These are phyloP conservation scores for Fusarium cyanostomum DNA, from an alignment of 2,329 filamentous ascomycete genomes.

Conservation along the genomic window DNA sequence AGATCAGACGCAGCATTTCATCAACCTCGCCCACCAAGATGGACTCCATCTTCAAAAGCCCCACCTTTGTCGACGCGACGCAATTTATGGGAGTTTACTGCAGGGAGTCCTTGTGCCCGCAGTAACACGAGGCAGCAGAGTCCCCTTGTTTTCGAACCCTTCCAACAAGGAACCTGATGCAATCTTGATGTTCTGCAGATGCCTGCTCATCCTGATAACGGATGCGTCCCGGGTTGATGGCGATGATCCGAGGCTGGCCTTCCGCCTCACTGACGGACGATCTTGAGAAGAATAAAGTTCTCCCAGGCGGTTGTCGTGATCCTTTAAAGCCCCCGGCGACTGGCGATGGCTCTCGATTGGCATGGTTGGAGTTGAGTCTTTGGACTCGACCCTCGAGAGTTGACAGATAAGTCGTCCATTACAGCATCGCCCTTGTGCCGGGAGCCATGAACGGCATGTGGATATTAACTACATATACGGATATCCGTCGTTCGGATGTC, in stretches of 20 bases:
- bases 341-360: neutral
- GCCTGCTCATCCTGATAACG: constrained; percentile 7
- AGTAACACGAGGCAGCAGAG: constrained; percentile 9
- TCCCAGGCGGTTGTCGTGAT: neutral
- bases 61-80: constrained; percentile 1
- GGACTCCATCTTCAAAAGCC: constrained; percentile 7
- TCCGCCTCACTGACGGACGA: neutral
- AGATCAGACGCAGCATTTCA: constrained; percentile 23
- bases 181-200: constrained; percentile 38
- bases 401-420: constrained; percentile 1
- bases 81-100: constrained; percentile 10
- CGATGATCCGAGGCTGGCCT: neutral
- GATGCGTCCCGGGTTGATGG: neutral
- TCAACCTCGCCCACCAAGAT: constrained; percentile 16
- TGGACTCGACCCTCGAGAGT: neutral
- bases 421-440: constrained; percentile 5
- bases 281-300: constrained; percentile 16
- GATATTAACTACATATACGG: constrained; percentile 23
- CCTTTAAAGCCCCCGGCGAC: neutral
- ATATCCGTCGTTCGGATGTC: constrained; percentile 18
- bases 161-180: constrained; percentile 27
- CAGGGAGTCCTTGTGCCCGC: constrained; percentile 1
- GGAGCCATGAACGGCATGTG: constrained; percentile 31
- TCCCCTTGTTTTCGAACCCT: neutral
- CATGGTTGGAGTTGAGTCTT: constrained; percentile 5